phyloP scores from a whole-genome alignment of 306 rosid species.

The Vigna unguiculata region DNA sequence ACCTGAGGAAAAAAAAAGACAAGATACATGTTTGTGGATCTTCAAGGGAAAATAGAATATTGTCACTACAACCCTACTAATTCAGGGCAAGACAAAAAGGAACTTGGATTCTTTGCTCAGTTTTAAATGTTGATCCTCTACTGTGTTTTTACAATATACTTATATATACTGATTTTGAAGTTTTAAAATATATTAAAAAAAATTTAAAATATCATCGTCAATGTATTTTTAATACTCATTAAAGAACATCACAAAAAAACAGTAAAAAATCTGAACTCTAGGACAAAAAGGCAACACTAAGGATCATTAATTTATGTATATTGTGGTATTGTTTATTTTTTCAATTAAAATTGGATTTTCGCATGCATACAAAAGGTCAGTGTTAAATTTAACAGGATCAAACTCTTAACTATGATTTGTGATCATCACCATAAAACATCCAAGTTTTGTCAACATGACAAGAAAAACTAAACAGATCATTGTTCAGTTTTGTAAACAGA shows the following conservation, averaged over 20 bases:
- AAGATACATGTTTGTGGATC: conserved; percentile 23
- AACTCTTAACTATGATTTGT: not conserved
- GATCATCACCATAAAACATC: not conserved
- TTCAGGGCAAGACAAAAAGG: conserved; percentile 23
- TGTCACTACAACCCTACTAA: conserved; percentile 10
- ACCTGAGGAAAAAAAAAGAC: conserved; percentile 55
- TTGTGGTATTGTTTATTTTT: not conserved
- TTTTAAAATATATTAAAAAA: too few species aligned
- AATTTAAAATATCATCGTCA: too few species aligned
- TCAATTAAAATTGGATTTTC: not conserved
- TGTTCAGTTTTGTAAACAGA: not conserved
- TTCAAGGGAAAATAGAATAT: not conserved
- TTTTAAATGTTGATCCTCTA: too few species aligned
- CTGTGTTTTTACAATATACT: too few species aligned
- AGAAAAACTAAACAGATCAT: conserved; percentile 15
- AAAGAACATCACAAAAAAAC: too few species aligned
- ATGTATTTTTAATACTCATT: too few species aligned
- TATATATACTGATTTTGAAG: too few species aligned
- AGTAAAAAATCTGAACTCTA: too few species aligned
- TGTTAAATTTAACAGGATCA: not conserved
- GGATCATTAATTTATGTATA: not conserved
- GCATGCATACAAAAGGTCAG: not conserved
- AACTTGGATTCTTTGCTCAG: too few species aligned
- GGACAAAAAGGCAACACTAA: not conserved
- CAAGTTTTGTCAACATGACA: not conserved